Conservation (phyloP, 306 rosid genomes). For the Glycine tomentella region DNA sequence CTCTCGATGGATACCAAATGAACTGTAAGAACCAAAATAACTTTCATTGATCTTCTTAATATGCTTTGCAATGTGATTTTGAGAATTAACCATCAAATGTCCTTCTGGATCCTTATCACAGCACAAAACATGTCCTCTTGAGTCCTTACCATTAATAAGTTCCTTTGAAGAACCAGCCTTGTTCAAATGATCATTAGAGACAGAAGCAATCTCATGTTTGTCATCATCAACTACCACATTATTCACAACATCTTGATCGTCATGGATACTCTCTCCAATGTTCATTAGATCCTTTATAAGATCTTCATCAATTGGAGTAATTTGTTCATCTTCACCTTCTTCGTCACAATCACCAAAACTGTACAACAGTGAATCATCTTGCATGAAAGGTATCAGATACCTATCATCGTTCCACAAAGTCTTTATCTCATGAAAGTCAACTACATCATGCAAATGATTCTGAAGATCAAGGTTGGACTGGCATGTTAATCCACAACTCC, state of each 20-base stretch:
- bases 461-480: constrained; percentile 62
- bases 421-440: constrained; percentile 53
- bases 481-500: constrained; percentile 77
- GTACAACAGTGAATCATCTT: constrained; percentile 79
- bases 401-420: constrained; percentile 68
- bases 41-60: constrained; percentile 74
- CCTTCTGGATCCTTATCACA: constrained; percentile 46
- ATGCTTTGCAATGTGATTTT: constrained; percentile 58
- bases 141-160: constrained; percentile 45
- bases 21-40: constrained; percentile 91
- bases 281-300: constrained; percentile 57
- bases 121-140: constrained; percentile 48
- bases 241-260: constrained; percentile 44
- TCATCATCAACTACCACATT: constrained; percentile 41
- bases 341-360: constrained; percentile 74
- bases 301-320: constrained; percentile 52
- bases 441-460: constrained; percentile 73
- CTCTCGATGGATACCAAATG: constrained; percentile 94
- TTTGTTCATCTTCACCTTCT: constrained; percentile 68
- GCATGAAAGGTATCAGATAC: constrained; percentile 77
- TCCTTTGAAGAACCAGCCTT: constrained; percentile 52
- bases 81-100: constrained; percentile 51
- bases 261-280: constrained; percentile 47
- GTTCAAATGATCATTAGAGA: constrained; percentile 50
- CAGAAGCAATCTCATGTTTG: constrained; percentile 32